phyloP scores from a whole-genome alignment of 2,329 filamentous ascomycete species.

The Exophiala oligosperma region DNA sequence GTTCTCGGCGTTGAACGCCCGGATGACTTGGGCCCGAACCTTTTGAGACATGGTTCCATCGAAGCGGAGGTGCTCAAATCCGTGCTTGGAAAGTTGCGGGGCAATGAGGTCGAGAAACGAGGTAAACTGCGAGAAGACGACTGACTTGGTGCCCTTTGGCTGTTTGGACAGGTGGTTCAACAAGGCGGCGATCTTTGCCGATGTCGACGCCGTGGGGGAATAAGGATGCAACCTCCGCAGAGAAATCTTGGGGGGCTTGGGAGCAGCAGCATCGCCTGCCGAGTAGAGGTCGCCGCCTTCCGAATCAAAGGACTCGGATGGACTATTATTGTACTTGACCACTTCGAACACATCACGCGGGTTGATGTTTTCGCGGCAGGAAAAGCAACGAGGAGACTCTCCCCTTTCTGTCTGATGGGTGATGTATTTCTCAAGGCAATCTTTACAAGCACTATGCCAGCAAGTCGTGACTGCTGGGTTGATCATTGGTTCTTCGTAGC shows the following conservation, averaged over 20 bases:
- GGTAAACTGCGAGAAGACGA: conserved; percentile 97
- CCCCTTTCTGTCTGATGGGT: conserved; percentile 78
- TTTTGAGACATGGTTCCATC: conserved; percentile 91
- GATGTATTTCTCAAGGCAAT: conserved; percentile 87
- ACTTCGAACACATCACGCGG: conserved; percentile 89
- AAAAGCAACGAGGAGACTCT: conserved; percentile 79
- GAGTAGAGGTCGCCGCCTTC: conserved; percentile 38
- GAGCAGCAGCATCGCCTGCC: conserved; percentile 38
- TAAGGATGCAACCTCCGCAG: conserved; percentile 62
- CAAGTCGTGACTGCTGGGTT: conserved; percentile 93
- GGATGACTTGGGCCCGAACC: conserved; percentile 73
- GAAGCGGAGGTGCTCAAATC: conserved; percentile 79
- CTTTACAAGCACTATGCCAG: conserved; percentile 96
- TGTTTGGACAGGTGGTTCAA: conserved; percentile 72
- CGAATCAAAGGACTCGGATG: conserved; percentile 42
- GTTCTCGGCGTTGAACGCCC: conserved; percentile 61
- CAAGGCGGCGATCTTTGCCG: conserved; percentile 83
- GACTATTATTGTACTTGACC: conserved; percentile 59
- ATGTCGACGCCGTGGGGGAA: conserved; percentile 60
- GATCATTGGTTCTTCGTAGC: conserved; percentile 92
- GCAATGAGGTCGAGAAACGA: conserved; percentile 92
- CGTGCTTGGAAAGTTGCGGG: conserved; percentile 69
- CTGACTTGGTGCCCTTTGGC: conserved; percentile 75
- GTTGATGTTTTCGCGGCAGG: conserved; percentile 81
- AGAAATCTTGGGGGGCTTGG: conserved; percentile 51